Conservation (phyloP, 2,329 filamentous ascomycete species). For the Aspergillus phoenicis region DNA sequence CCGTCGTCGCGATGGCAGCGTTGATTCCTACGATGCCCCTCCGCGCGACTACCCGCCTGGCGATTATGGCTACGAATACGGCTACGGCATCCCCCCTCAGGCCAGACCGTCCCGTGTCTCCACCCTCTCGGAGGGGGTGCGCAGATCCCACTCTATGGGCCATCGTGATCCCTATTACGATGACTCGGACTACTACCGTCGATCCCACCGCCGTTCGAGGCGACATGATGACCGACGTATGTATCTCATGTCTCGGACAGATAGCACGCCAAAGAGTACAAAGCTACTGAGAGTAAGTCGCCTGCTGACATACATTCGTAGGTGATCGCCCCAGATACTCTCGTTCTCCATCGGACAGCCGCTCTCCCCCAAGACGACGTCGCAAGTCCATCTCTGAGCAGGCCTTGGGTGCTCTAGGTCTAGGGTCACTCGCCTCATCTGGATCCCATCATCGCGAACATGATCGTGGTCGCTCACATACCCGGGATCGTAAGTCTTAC, state of each 20-base stretch:
- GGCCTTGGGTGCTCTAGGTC: constrained; percentile 59
- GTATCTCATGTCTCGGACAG: constrained; percentile 20
- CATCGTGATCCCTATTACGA: constrained; percentile 40
- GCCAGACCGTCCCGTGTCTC: constrained; percentile 29
- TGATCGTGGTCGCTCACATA: constrained; percentile 44
- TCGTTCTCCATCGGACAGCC: constrained; percentile 43
- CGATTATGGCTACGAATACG: constrained; percentile 42
- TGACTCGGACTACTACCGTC: constrained; percentile 30
- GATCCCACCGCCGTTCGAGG: constrained; percentile 46
- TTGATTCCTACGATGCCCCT: constrained; percentile 76
- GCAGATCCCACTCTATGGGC: constrained; percentile 41
- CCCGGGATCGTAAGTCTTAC: constrained; percentile 46
- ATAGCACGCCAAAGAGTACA: neutral
- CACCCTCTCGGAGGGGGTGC: constrained; percentile 38
- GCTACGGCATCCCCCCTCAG: constrained; percentile 32
- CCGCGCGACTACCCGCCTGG: constrained; percentile 81
- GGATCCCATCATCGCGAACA: constrained; percentile 51
- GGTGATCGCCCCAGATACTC: constrained; percentile 36
- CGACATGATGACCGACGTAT: constrained; percentile 50
- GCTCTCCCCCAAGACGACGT: constrained; percentile 43
- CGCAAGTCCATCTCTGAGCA: constrained; percentile 53
- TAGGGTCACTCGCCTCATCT: constrained; percentile 53
- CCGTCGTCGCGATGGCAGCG: constrained; percentile 64
- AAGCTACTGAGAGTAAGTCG: neutral
- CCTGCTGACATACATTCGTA: constrained; percentile 20